Percentiles rank a stretch among this genome's conserved stretches.
Evolutionary conservation across 1,284 basidiomycete species (phyloP).

Genomic region (Ustilago curta): DNA sequence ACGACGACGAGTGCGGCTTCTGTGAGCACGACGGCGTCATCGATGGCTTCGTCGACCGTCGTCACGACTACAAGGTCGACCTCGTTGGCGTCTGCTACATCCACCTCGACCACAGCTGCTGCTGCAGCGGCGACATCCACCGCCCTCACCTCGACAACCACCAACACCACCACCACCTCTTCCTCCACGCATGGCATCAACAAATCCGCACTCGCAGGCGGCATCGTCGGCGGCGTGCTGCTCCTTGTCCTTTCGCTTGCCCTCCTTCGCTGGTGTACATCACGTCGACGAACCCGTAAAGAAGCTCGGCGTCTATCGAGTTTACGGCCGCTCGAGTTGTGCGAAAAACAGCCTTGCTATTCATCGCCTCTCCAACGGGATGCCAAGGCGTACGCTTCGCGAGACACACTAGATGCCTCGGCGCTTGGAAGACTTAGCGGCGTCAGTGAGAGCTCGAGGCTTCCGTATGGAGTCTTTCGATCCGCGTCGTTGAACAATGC

Average conservation of each 20-base stretch:
- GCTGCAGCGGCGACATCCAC: background rate
- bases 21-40: background rate
- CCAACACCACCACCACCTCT: background rate
- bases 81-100: background rate
- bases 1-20: background rate
- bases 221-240: constrained; percentile 13
- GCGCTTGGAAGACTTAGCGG: constrained; percentile 4
- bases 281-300: constrained; percentile 20
- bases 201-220: constrained; percentile 24
- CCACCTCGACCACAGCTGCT: constrained; percentile 7
- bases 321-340: constrained; percentile 8
- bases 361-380: background rate
- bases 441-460: constrained; percentile 10
- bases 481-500: constrained; percentile 6
- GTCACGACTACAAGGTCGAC: constrained; percentile 1
- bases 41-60: background rate
- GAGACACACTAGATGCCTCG: constrained; percentile 10
- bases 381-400: background rate
- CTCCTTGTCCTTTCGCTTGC: constrained; percentile 8
- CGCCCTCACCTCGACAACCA: constrained; percentile 8
- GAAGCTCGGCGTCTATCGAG: constrained; percentile 10
- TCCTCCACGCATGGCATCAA: constrained; percentile 3
- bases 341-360: constrained; percentile 4
- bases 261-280: constrained; percentile 23
- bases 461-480: background rate